Percentiles rank a stretch among this genome's conserved stretches.
These are phyloP conservation scores for Aspergillus nanangensis DNA, from an alignment of 495 filamentous ascomycete species.

Conservation along the genomic window DNA sequence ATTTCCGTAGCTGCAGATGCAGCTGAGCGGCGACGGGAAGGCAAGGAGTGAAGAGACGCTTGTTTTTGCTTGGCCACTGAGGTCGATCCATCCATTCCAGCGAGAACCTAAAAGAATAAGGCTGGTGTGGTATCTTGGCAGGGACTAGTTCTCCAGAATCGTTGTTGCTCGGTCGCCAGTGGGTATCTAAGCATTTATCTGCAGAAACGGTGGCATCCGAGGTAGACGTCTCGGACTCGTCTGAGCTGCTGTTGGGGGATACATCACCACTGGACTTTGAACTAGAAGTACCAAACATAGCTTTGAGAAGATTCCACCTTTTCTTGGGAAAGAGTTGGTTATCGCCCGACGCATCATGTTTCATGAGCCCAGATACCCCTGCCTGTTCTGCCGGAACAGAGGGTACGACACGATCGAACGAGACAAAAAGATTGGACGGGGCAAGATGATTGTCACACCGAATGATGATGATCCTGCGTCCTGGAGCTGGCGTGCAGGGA, in stretches of 20 bases:
- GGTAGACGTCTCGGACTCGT: conserved; percentile 30
- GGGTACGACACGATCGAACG: conserved; percentile 59
- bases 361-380: conserved; percentile 30
- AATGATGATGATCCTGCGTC: conserved; percentile 86
- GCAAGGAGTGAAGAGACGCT: conserved; percentile 65
- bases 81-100: conserved; percentile 67
- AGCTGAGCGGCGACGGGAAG: conserved; percentile 65
- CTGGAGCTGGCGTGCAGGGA: conserved; percentile 85
- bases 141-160: conserved; percentile 22
- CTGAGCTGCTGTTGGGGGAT: conserved; percentile 30
- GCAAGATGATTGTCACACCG: conserved; percentile 71
- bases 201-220: conserved; percentile 22
- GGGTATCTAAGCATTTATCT: conserved; percentile 27
- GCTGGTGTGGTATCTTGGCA: conserved; percentile 48
- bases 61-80: conserved; percentile 47
- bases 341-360: conserved; percentile 22
- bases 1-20: conserved; percentile 35
- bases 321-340: conserved; percentile 44
- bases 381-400: conserved; percentile 34
- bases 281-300: conserved; percentile 49
- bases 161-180: conserved; percentile 19
- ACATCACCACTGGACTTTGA: conserved; percentile 23
- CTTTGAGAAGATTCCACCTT: conserved; percentile 66
- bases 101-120: conserved; percentile 72
- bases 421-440: conserved; percentile 53